These are phyloP conservation scores for Sisymbrium altissimum DNA, from an alignment of 345 rosid species.

Conservation along the genomic window DNA sequence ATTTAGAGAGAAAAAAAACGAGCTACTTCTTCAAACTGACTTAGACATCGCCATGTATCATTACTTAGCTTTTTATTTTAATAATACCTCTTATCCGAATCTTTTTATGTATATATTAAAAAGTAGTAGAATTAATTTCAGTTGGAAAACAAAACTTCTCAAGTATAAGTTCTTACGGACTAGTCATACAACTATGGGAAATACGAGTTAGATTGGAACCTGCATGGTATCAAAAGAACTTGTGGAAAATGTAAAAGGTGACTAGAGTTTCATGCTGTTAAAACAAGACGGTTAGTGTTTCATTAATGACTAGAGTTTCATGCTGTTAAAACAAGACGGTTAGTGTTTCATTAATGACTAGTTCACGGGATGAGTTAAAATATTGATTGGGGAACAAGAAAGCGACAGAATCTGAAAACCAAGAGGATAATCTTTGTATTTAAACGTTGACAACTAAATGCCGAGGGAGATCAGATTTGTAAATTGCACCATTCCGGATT, in stretches of 20 bases:
- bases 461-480: constrained; percentile 30
- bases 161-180: too few species aligned
- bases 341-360: neutral
- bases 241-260: neutral
- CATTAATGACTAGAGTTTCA: neutral
- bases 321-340: neutral
- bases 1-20: too few species aligned
- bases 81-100: too few species aligned
- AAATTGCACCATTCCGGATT: constrained; percentile 9
- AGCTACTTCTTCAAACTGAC: too few species aligned
- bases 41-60: too few species aligned
- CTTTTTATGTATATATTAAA: too few species aligned
- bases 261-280: neutral
- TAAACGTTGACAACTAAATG: constrained; percentile 22
- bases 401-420: constrained; percentile 12
- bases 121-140: too few species aligned
- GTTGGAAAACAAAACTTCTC: too few species aligned
- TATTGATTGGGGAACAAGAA: constrained; percentile 24
- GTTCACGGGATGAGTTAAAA: constrained; percentile 4
- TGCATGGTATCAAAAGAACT: neutral
- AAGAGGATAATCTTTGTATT: constrained; percentile 16
- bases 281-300: neutral
- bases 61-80: too few species aligned
- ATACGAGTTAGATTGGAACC: neutral
- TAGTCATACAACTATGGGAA: too few species aligned